Evolutionary conservation across 306 rosid species (phyloP).

Genomic region (Medicago ruthenica): DNA sequence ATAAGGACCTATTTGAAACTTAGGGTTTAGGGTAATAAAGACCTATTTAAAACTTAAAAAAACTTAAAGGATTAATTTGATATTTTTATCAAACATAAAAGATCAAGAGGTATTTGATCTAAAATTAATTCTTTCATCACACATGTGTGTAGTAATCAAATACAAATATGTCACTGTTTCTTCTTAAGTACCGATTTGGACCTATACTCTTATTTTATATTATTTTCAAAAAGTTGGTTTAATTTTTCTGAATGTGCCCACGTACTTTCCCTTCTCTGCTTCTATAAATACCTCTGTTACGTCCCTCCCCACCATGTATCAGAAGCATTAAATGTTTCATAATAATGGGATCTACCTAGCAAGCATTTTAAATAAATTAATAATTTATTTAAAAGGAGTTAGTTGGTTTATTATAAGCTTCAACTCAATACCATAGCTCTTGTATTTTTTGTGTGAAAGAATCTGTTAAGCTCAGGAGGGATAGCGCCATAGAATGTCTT

Average conservation of each 20-base stretch:
- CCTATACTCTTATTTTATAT: neutral
- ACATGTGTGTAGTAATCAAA: neutral
- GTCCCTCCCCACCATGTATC: constrained; percentile 60
- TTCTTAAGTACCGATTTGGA: constrained; percentile 1
- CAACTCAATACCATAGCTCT: constrained; percentile 5
- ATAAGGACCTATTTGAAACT: too few relatives aligned
- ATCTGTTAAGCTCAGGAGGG: constrained; percentile 97
- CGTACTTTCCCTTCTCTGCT: constrained; percentile 49
- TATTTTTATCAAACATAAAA: too few relatives aligned
- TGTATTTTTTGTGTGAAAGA: constrained; percentile 42
- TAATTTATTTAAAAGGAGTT: constrained; percentile 5
- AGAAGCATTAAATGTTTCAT: constrained; percentile 57
- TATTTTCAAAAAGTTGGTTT: neutral
- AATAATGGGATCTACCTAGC: constrained; percentile 49
- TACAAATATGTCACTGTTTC: neutral
- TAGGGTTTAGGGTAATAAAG: too few relatives aligned
- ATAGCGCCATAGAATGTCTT: constrained; percentile 70
- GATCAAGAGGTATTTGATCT: too few relatives aligned
- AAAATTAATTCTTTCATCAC: too few relatives aligned
- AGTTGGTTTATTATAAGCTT: constrained; percentile 2
- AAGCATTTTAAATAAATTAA: neutral
- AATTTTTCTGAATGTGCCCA: constrained; percentile 15
- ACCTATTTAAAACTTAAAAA: too few relatives aligned
- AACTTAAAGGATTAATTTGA: too few relatives aligned
- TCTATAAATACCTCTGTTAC: constrained; percentile 60